A percentile compares a stretch with the other conserved stretches of the same genome.
Conservation (phyloP, 1,284 basidiomycete genomes). For the Malassezia slooffiae region DNA sequence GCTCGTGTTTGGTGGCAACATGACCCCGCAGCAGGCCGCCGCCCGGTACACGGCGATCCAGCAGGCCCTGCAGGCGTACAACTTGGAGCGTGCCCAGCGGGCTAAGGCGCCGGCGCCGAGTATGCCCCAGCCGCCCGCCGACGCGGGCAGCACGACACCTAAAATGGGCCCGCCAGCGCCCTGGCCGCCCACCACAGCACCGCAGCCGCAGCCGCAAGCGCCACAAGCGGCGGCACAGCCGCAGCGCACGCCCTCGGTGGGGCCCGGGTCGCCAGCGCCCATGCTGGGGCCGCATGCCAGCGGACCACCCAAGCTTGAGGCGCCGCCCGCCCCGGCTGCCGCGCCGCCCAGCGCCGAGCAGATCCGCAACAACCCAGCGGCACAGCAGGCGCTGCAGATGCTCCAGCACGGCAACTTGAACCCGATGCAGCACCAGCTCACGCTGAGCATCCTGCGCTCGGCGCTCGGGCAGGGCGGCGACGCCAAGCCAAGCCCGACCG, state of each 20-base stretch:
- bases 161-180: not conserved
- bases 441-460: constrained; percentile 5
- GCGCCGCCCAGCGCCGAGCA: not conserved
- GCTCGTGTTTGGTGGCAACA: constrained; percentile 24
- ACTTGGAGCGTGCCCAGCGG: constrained; percentile 3
- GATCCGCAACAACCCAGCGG: constrained; percentile 1
- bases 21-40: constrained; percentile 34
- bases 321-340: not conserved
- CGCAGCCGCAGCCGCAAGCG: not conserved
- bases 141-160: not conserved
- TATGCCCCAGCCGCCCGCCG: not conserved
- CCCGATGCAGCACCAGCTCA: constrained; percentile 4
- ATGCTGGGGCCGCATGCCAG: not conserved
- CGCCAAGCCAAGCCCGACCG: not conserved
- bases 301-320: not conserved
- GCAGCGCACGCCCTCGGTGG: not conserved
- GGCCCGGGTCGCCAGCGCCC: not conserved
- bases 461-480: not conserved
- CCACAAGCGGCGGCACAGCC: not conserved
- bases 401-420: constrained; percentile 12
- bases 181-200: not conserved
- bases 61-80: constrained; percentile 21
- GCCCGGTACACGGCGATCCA: constrained; percentile 32
- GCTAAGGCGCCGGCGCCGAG: not conserved
- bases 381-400: constrained; percentile 8